phyloP scores from a whole-genome alignment of 2,329 filamentous ascomycete genomes.

The Colletotrichum viniferum region DNA sequence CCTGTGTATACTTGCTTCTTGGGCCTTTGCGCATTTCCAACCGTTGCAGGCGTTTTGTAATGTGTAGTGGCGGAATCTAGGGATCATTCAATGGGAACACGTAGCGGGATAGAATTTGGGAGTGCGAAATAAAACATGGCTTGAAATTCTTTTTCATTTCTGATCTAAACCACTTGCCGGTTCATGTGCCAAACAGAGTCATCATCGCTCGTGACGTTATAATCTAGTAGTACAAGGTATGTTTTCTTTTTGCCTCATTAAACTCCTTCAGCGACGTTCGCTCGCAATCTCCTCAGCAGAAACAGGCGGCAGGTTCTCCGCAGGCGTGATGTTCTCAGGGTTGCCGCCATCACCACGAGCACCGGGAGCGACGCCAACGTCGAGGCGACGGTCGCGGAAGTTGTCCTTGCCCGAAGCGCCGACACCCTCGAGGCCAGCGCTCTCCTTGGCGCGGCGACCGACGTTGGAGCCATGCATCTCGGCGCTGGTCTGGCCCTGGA shows the following conservation, averaged over 20 bases:
- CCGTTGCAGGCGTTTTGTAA: not conserved
- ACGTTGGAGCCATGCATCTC: slow-evolving; percentile 42
- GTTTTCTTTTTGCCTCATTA: not conserved
- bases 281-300: slow-evolving; percentile 30
- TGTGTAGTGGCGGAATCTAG: not conserved
- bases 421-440: slow-evolving; percentile 42
- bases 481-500: slow-evolving; percentile 43
- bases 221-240: not conserved
- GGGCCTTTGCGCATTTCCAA: not conserved
- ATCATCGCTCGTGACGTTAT: not conserved
- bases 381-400: slow-evolving; percentile 32
- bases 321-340: slow-evolving; percentile 25
- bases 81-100: not conserved
- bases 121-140: not conserved
- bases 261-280: slow-evolving; percentile 5
- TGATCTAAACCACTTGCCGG: not conserved
- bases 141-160: not conserved
- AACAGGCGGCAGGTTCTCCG: slow-evolving; percentile 27
- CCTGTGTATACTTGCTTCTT: not conserved
- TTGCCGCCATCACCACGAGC: slow-evolving; percentile 21
- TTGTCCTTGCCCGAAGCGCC: slow-evolving; percentile 35
- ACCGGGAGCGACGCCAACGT: slow-evolving; percentile 29
- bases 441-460: slow-evolving; percentile 35
- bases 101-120: not conserved
- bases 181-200: not conserved